Evolutionary conservation across 768 basidiomycete genomes (phyloP).

Genomic region (Podaxis mareebaensis): DNA sequence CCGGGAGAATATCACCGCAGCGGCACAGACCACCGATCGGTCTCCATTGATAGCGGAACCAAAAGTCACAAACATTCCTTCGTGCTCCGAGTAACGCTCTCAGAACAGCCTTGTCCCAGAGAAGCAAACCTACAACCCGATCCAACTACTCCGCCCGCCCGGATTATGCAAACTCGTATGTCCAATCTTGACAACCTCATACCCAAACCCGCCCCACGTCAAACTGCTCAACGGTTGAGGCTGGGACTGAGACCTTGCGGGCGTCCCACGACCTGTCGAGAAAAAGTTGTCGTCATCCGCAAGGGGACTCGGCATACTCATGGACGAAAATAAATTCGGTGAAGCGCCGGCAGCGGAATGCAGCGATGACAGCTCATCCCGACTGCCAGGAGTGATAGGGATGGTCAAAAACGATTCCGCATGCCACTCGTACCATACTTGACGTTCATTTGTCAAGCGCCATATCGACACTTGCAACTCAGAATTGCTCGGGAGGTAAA

Average conservation of each 20-base stretch:
- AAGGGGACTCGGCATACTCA: slow-evolving; percentile 61
- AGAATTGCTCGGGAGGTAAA: slow-evolving; percentile 90
- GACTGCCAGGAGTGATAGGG: slow-evolving; percentile 34
- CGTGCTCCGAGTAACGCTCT: background rate
- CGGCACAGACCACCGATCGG: background rate
- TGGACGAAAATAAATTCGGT: slow-evolving; percentile 23
- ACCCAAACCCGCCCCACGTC: slow-evolving; percentile 19
- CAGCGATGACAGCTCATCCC: slow-evolving; percentile 28
- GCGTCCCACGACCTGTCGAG: slow-evolving; percentile 17
- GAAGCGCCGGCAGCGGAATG: slow-evolving; percentile 14
- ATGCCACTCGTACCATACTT: slow-evolving; percentile 99
- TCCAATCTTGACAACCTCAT: slow-evolving; percentile 82
- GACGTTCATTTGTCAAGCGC: slow-evolving; percentile 85
- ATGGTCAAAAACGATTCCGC: slow-evolving; percentile 89
- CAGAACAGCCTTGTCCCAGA: background rate
- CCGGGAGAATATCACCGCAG: background rate
- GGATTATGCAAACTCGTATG: slow-evolving; percentile 94
- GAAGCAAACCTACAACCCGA: slow-evolving; percentile 56
- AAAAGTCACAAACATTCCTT: background rate
- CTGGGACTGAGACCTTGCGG: background rate
- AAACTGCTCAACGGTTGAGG: background rate
- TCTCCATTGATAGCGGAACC: background rate
- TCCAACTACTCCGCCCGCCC: slow-evolving; percentile 89
- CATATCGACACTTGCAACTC: slow-evolving; percentile 94
- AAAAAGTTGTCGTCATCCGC: slow-evolving; percentile 56